Conservation (phyloP, 352 stramenopile species). For the Pythium rhizo-oryzae region DNA sequence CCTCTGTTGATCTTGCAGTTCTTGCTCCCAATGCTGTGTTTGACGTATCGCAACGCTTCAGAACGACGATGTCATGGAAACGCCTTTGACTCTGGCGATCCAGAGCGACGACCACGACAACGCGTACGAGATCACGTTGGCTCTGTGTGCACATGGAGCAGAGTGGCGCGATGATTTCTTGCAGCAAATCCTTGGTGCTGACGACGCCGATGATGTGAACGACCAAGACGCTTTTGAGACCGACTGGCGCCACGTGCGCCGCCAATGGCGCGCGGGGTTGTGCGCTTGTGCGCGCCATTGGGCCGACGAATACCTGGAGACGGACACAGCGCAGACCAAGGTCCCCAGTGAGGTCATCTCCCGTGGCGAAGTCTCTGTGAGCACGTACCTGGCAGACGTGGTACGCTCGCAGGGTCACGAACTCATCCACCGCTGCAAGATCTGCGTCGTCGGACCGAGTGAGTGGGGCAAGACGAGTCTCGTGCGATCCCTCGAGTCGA, state of each 20-base stretch:
- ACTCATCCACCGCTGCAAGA: slow-evolving; percentile 12
- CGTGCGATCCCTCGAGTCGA: slow-evolving; percentile 1
- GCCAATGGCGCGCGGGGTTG: slow-evolving; percentile 2
- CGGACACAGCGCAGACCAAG: background rate
- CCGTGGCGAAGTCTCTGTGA: slow-evolving; percentile 5
- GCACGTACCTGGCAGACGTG: slow-evolving; percentile 17
- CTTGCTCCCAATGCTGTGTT: background rate
- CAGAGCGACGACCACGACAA: background rate
- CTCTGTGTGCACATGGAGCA: background rate
- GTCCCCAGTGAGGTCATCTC: slow-evolving; percentile 6
- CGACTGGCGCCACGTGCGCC: background rate
- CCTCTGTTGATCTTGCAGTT: background rate
- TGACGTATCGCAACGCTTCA: background rate
- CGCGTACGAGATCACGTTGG: background rate
- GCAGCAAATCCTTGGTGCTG: background rate
- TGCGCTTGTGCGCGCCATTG: slow-evolving; percentile 5
- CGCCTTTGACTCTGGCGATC: background rate
- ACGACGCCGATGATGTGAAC: background rate
- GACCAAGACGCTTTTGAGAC: background rate
- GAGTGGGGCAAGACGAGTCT: slow-evolving; percentile 19
- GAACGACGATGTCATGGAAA: background rate
- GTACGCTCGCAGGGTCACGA: background rate
- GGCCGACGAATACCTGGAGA: background rate
- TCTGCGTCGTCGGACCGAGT: slow-evolving; percentile 8
- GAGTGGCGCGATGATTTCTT: background rate